A percentile compares a stretch with the other conserved stretches of the same genome.
Conservation (phyloP, 306 rosid species). For the Pyrus bretschneideri region DNA sequence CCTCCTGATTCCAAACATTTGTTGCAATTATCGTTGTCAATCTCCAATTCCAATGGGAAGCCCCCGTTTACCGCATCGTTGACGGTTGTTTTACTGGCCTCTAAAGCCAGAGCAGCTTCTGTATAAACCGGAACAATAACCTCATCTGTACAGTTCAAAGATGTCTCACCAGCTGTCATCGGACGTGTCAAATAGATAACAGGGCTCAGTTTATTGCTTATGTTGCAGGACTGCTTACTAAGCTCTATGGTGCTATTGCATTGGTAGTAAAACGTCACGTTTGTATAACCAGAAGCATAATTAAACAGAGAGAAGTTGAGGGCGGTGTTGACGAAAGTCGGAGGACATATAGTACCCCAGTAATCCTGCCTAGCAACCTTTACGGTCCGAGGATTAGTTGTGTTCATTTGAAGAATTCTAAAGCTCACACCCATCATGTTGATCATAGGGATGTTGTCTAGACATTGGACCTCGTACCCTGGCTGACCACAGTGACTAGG, state of each 20-base stretch:
- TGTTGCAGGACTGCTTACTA: neutral
- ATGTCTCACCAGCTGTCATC: rapidly evolving
- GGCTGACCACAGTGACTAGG: conserved; percentile 12
- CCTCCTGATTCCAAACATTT: neutral
- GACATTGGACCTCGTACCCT: neutral
- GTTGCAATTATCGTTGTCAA: neutral
- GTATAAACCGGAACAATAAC: neutral
- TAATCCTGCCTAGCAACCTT: conserved; percentile 7
- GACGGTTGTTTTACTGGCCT: neutral
- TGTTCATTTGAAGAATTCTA: neutral
- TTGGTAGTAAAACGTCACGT: neutral
- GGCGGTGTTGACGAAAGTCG: neutral
- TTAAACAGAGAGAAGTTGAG: neutral
- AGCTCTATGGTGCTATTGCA: neutral
- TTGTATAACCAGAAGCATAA: neutral
- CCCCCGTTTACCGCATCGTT: neutral
- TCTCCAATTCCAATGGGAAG: neutral
- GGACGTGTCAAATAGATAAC: neutral
- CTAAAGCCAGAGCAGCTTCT: neutral
- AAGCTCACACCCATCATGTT: neutral
- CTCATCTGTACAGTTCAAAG: rapidly evolving
- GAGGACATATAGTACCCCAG: neutral
- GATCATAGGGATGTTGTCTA: rapidly evolving
- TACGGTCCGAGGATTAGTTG: neutral
- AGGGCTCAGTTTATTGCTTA: neutral